Evolutionary conservation across 2,329 filamentous ascomycete species (phyloP), one percentile per base, ranked within the genome.

Genomic region (Mycosphaerelloides madeirae): DNA sequence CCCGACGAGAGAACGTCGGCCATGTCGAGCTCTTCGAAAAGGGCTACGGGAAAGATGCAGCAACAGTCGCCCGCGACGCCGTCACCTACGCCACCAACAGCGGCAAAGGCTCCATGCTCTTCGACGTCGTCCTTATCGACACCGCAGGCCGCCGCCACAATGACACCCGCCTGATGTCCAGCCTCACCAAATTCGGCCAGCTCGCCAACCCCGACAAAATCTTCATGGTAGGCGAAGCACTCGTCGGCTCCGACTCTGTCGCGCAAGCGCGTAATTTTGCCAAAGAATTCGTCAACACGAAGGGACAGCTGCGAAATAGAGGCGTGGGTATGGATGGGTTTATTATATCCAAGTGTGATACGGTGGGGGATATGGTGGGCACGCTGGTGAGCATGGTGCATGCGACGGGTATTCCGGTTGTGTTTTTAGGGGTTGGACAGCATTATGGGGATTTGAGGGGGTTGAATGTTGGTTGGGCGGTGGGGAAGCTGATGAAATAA

Each of bases 281-380:
- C 63, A 81, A 84, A 29, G 86, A 87, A 2, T 97, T 98, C 69
- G 63, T 66, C 8, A 62, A 67, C 47, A 46, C 55, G 2, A 64
- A 65, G 55, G 62, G 62, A 13, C 46, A 55, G 39, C 48, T 62
- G 48, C 54, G 62, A 20, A 64, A 63, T 33, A 55, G 58, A 20
- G 94, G 93, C 25, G 75, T 91, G 45, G 79, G 80, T 20, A 76
- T 98, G 29, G 94, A 98, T 68, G 93, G 93, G 5, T 98, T 98
- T 68, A 95, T 98, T 64, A 96, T 98, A 58, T 91, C 85, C 49
- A 98, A 98, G 69, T 97, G 93, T 66, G 93, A 98, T 70, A 98
- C 93, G 0, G 94, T 98, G 29, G 94, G 93, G n/a, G 91, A 96
- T 70, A 97, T 97, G 90, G 89, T 96, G 33, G 89, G 84, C 2